phyloP scores from a whole-genome alignment of 768 basidiomycete species.

The Boletus vermiculosoides region DNA sequence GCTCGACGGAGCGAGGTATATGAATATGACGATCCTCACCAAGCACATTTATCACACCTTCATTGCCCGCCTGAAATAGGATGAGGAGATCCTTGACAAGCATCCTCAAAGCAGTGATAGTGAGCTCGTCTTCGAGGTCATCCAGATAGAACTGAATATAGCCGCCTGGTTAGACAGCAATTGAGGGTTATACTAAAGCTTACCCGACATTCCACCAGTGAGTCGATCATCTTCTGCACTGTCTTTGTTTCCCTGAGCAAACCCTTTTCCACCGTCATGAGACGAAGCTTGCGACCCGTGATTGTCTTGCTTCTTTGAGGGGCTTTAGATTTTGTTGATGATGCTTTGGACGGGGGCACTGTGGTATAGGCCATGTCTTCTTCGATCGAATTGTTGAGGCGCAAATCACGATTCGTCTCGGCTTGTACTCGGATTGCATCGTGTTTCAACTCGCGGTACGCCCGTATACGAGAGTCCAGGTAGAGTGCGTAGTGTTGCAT shows the following conservation, averaged over 20 bases:
- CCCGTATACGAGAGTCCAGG: slow-evolving; percentile 82
- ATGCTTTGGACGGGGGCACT: slow-evolving; percentile 27
- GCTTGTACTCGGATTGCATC: slow-evolving; percentile 93
- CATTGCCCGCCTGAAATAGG: slow-evolving; percentile 94
- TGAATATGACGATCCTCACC: slow-evolving; percentile 46
- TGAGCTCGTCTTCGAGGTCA: slow-evolving; percentile 89
- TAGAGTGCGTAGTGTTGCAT: slow-evolving; percentile 85
- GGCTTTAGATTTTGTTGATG: slow-evolving; percentile 34
- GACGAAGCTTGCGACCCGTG: slow-evolving; percentile 78
- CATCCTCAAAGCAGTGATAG: slow-evolving; percentile 85
- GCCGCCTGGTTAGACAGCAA: background rate
- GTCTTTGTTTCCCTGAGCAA: slow-evolving; percentile 87
- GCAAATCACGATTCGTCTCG: slow-evolving; percentile 85
- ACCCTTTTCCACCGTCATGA: slow-evolving; percentile 96
- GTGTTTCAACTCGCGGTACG: slow-evolving; percentile 89
- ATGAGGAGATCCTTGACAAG: slow-evolving; percentile 95
- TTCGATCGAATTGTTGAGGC: slow-evolving; percentile 60
- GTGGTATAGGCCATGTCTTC: slow-evolving; percentile 46
- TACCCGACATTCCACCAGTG: slow-evolving; percentile 85
- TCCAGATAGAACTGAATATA: slow-evolving; percentile 82
- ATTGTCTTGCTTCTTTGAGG: slow-evolving; percentile 72
- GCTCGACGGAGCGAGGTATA: background rate
- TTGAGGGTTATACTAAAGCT: slow-evolving; percentile 30
- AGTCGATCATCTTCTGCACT: slow-evolving; percentile 88
- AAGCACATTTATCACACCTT: slow-evolving; percentile 83